Base-by-base conservation (phyloP, 2,329 filamentous ascomycete species). In the Hypocrella siamensis region DNA sequence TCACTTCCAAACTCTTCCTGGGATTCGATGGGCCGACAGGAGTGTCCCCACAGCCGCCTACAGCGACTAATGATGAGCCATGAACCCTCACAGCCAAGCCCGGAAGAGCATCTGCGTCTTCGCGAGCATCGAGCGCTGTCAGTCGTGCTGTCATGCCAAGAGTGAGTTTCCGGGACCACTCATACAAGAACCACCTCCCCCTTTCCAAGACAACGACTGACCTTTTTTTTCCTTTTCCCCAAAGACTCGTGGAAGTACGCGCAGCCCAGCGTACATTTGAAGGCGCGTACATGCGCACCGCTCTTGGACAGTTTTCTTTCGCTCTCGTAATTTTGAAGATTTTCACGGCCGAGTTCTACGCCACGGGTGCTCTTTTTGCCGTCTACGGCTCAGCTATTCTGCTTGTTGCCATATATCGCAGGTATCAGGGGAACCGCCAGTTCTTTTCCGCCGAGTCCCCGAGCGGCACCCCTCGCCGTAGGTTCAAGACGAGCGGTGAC, bases 261-360 rank as follows among this genome's bases (percentile, higher is more conserved):
- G 90, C 90, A 10, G 83, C 88, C 9, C 90, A 98, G 53, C 75
- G 90, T 33, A 98, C 90, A 2, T 98, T 96, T 46, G 90, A 98
- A 57, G 90, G 90, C 16, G 90, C 90, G 16, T 98, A 96, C 57
- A 79, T 94, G 48, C 81, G 90, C 38, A 98, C 90, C 0, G 86
- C 88, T 3, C 72, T 98, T 15, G 83, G 82, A 3, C 86, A 96
- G 49, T 96, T 96, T 61, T 88, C 81, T 35, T 96, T 98, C 54
- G 78, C 88, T 15, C 75, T 98, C 31, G 77, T 98, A 40, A 82
- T 98, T 32, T 44, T 57, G 35, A 93, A 92, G 60, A 92, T 98
- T 55, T 96, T 98, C 61, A 94, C 85, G 7, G 71, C 77, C 32
- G 90, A 96, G 51, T 96, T 98, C 63, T 96, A 96, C 58, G 75